These are phyloP conservation scores for Abrus precatorius DNA, from an alignment of 306 rosid species.

Conservation along the genomic window DNA sequence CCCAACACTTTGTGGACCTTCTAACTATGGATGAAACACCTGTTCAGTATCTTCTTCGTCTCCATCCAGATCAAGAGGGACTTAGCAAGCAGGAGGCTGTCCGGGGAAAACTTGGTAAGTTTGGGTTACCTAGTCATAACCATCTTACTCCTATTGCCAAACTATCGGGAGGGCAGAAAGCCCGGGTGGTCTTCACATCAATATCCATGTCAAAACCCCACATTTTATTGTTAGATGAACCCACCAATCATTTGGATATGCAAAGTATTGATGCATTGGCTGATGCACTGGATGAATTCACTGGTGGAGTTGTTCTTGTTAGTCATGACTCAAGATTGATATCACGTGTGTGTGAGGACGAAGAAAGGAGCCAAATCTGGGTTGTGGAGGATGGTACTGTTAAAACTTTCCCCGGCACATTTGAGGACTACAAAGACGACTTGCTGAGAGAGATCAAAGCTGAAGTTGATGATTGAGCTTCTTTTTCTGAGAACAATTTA, in stretches of 20 bases:
- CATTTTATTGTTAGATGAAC: conserved; percentile 83
- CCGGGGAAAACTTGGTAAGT: conserved; percentile 74
- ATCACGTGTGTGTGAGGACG: conserved; percentile 77
- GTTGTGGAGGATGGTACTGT: conserved; percentile 81
- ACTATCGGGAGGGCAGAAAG: conserved; percentile 76
- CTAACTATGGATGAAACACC: conserved; percentile 76
- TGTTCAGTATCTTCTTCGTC: conserved; percentile 74
- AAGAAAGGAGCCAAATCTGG: conserved; percentile 84
- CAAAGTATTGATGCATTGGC: conserved; percentile 86
- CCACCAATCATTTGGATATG: conserved; percentile 85
- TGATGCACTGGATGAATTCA: conserved; percentile 74
- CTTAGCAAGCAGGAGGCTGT: conserved; percentile 83
- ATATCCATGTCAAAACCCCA: conserved; percentile 89
- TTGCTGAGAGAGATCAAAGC: conserved; percentile 66
- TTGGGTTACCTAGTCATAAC: conserved; percentile 78
- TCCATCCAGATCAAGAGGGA: conserved; percentile 80
- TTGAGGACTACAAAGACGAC: conserved; percentile 73
- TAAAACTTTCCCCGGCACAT: conserved; percentile 52
- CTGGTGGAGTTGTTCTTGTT: conserved; percentile 79
- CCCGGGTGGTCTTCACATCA: conserved; percentile 83
- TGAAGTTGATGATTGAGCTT: conserved; percentile 67
- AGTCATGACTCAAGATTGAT: conserved; percentile 86
- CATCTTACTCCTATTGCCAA: conserved; percentile 81
- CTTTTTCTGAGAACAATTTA: conserved; percentile 21
- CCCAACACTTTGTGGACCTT: conserved; percentile 77